A percentile compares a stretch with the other conserved stretches of the same genome.
phyloP scores from a whole-genome alignment of 768 basidiomycete species.

The Leccinum fibrillosum region DNA sequence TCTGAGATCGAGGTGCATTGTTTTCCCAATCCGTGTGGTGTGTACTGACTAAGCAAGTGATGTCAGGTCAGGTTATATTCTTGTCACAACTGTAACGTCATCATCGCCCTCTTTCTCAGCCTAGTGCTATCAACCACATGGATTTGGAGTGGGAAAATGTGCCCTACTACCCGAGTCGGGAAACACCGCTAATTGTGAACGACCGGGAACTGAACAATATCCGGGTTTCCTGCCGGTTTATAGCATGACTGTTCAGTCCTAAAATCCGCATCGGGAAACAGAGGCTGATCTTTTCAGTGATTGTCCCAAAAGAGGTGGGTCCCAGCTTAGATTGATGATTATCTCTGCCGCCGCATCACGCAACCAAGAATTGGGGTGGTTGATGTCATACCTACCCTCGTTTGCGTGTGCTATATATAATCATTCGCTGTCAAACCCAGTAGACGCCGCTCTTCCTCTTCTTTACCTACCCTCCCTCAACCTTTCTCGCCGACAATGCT shows the following conservation, averaged over 20 bases:
- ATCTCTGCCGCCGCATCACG: not conserved
- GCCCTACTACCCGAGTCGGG: not conserved
- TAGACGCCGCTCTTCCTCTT: not conserved
- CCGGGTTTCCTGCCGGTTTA: not conserved
- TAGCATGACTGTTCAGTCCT: not conserved
- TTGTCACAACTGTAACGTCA: not conserved
- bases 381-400: slow-evolving; percentile 22
- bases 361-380: slow-evolving; percentile 1
- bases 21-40: not conserved
- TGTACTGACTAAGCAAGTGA: not conserved
- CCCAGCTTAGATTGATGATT: not conserved
- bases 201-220: not conserved
- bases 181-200: not conserved
- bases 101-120: not conserved
- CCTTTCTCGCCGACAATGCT: slow-evolving; percentile 12
- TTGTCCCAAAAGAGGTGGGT: not conserved
- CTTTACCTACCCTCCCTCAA: not conserved
- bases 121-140: not conserved
- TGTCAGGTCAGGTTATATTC: not conserved
- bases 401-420: not conserved
- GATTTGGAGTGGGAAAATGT: slow-evolving; percentile 5
- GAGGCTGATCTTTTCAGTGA: not conserved
- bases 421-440: not conserved
- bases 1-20: not conserved
- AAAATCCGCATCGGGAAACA: not conserved